These are phyloP conservation scores for Forsythia suspensa DNA, from an alignment of 257 asterid genomes.

Conservation along the genomic window DNA sequence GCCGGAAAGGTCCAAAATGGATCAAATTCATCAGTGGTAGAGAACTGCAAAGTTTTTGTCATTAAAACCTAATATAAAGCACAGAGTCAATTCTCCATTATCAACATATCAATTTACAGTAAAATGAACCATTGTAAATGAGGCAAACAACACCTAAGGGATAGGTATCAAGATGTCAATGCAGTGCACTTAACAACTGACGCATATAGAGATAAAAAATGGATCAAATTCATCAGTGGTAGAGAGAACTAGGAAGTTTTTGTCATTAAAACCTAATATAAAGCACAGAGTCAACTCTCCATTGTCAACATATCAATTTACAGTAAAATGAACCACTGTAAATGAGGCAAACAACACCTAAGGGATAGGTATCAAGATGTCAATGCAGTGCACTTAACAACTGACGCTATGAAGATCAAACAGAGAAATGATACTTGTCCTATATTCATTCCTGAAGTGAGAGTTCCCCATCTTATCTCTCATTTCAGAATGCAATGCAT, in stretches of 20 bases:
- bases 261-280: not conserved
- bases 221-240: no score
- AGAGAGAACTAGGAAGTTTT: no score
- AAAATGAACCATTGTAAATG: not conserved
- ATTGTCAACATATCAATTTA: not conserved
- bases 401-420: not conserved
- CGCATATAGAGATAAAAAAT: not conserved
- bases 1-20: not conserved
- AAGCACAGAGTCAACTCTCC: not conserved
- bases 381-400: not conserved
- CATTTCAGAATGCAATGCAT: not conserved
- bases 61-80: not conserved
- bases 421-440: not conserved
- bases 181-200: not conserved
- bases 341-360: not conserved
- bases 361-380: not conserved
- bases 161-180: not conserved
- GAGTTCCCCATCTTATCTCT: not conserved
- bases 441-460: constrained; percentile 7
- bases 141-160: not conserved
- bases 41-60: not conserved
- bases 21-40: not conserved
- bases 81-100: not conserved
- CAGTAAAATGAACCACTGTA: not conserved
- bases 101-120: not conserved